Conservation (phyloP, 805 yeast genomes). For the Candida multigemmis region DNA sequence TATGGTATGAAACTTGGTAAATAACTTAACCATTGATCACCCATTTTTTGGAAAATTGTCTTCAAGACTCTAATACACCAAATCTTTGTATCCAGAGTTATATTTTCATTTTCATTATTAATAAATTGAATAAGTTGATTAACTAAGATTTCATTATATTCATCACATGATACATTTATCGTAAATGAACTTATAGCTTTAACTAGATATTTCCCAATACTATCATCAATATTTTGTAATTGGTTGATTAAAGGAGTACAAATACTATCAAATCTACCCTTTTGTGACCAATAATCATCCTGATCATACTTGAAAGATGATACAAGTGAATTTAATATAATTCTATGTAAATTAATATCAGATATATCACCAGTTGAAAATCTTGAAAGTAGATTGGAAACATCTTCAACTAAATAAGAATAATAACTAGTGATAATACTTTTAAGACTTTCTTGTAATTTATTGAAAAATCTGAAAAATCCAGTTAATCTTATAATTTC, state of each 20-base stretch:
- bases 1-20: slow-evolving; percentile 93
- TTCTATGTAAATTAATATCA: slow-evolving; percentile 55
- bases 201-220: slow-evolving; percentile 72
- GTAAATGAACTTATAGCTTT: slow-evolving; percentile 74
- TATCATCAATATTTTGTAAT: slow-evolving; percentile 56
- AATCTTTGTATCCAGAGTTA: slow-evolving; percentile 62
- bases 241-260: slow-evolving; percentile 58
- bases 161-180: slow-evolving; percentile 54
- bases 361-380: slow-evolving; percentile 33
- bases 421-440: slow-evolving; percentile 84
- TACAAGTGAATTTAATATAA: slow-evolving; percentile 62
- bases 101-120: slow-evolving; percentile 42
- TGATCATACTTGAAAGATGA: slow-evolving; percentile 83
- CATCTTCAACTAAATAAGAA: slow-evolving; percentile 77
- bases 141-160: slow-evolving; percentile 60
- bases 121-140: slow-evolving; percentile 25
- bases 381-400: slow-evolving; percentile 44
- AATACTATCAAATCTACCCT: slow-evolving; percentile 71
- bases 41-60: slow-evolving; percentile 78
- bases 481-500: slow-evolving; percentile 56
- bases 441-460: slow-evolving; percentile 73
- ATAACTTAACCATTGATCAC: slow-evolving; percentile 87
- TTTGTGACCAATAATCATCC: slow-evolving; percentile 92
- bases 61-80: slow-evolving; percentile 80
- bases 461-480: slow-evolving; percentile 80